Evolutionary conservation across 2,329 filamentous ascomycete species (phyloP).

Genomic region (Paraconiothyrium sp.): DNA sequence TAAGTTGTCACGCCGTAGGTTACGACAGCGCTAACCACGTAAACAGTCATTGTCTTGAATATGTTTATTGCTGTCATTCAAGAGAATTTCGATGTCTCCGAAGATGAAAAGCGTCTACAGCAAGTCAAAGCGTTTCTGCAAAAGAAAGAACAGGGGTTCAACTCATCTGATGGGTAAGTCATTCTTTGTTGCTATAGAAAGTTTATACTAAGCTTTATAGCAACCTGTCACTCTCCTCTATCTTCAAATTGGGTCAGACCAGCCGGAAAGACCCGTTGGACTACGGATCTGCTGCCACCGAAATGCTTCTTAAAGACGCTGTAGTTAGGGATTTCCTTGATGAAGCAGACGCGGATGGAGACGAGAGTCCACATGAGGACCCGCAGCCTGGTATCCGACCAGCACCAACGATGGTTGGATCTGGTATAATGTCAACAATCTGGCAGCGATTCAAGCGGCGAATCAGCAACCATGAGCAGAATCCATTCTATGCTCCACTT

Average conservation of each 20-base stretch:
- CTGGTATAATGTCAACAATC: slow-evolving; percentile 67
- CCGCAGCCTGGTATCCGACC: slow-evolving; percentile 48
- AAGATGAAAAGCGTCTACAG: slow-evolving; percentile 96
- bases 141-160: slow-evolving; percentile 81
- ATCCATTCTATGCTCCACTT: slow-evolving; percentile 92
- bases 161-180: slow-evolving; percentile 64
- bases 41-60: slow-evolving; percentile 83
- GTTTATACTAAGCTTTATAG: slow-evolving; percentile 34
- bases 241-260: slow-evolving; percentile 70
- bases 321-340: slow-evolving; percentile 96
- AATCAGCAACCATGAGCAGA: slow-evolving; percentile 77
- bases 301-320: slow-evolving; percentile 96
- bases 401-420: slow-evolving; percentile 59
- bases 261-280: slow-evolving; percentile 83
- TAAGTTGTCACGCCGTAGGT: slow-evolving; percentile 26
- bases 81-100: slow-evolving; percentile 98
- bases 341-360: slow-evolving; percentile 62
- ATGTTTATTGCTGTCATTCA: slow-evolving; percentile 99
- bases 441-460: slow-evolving; percentile 69
- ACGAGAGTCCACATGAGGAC: slow-evolving; percentile 36
- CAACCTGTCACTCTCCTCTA: slow-evolving; percentile 77
- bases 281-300: slow-evolving; percentile 89
- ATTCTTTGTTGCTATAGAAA: background rate
- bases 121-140: slow-evolving; percentile 96
- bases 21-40: background rate